Evolutionary conservation across 1,284 basidiomycete species (phyloP).

Genomic region (Tremellales sp.): DNA sequence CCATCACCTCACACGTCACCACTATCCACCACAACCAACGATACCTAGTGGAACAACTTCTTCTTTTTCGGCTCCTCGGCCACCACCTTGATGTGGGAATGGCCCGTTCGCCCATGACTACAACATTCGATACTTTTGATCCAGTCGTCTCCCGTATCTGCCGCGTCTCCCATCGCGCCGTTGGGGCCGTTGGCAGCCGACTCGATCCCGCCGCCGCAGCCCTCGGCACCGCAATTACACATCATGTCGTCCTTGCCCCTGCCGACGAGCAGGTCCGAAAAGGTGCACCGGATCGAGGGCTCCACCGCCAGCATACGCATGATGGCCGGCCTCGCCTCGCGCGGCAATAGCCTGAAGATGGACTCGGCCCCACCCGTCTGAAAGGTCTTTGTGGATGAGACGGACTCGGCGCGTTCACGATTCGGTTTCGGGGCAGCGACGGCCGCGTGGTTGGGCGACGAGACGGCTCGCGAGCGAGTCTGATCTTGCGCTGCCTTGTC

Average conservation of each 20-base stretch:
- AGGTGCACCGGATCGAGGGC: constrained; percentile 80
- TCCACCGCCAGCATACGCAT: constrained; percentile 93
- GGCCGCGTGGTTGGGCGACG: constrained; percentile 14
- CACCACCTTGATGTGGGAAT: constrained; percentile 50
- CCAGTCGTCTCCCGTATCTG: constrained; percentile 55
- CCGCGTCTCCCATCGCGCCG: constrained; percentile 35
- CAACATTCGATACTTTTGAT: constrained; percentile 69
- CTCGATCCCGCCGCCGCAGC: constrained; percentile 49
- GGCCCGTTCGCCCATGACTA: constrained; percentile 52
- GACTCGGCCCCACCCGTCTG: constrained; percentile 84
- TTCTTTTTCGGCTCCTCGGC: constrained; percentile 48
- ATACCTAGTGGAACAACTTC: constrained; percentile 50
- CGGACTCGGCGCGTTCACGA: constrained; percentile 41
- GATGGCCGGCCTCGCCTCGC: constrained; percentile 82
- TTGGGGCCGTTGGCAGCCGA: constrained; percentile 45
- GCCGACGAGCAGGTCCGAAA: constrained; percentile 87
- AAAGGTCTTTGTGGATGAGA: constrained; percentile 57
- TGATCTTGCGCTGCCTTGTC: too few species aligned
- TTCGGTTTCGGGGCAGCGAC: constrained; percentile 3
- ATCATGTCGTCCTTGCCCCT: constrained; percentile 67
- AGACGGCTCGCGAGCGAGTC: constrained; percentile 20
- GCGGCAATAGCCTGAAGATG: constrained; percentile 93
- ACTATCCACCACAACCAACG: too few species aligned
- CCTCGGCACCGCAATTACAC: constrained; percentile 63
- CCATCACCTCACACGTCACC: too few species aligned